Evolutionary conservation across 2,329 filamentous ascomycete species (phyloP), one percentile per base, ranked within the genome.

Genomic region (Cryphonectria parasitica): DNA sequence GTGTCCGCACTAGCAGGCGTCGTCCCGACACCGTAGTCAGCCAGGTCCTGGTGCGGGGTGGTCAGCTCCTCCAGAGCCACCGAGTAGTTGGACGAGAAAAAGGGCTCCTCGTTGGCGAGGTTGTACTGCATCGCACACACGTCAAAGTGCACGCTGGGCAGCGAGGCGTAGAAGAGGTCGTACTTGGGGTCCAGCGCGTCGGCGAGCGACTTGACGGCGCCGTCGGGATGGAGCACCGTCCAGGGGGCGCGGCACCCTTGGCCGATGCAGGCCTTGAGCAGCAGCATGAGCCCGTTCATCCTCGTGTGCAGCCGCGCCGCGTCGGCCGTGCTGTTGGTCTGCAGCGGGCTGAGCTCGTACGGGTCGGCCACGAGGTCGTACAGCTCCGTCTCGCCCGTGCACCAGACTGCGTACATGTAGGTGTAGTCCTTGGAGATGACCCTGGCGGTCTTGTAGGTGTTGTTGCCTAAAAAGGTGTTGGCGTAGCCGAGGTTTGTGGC

Each of bases 331-430:
- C 73, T 68, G 43, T 75, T 58, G 15, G 52, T 8, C 17, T 76
- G 74, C 1, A 86, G 74, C 66, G 89, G 89, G 61, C 79, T 74
- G 31, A 86, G 77, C 75, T 90, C 85, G 41, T 83, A 81, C 1
- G 85, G 86, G 69, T 89, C 87, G 36, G 80, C 88, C 75, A 82
- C 85, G 54, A 91, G 75, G 72, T 92, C 85, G 76, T 92, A 92
- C 2, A 91, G 83, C 77, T 92, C 90, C 69, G 88, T 86, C 75
- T 91, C 89, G 66, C 89, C 88, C 19, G 80, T 90, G 75, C 91
- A 92, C 90, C 90, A 92, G 0, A 91, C 88, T 0, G 88, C 85
- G 75, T 92, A 92, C 72, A 89, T 88, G 6, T 92, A 77, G 74
- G 86, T 88, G 75, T 91, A 92, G 5, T 80, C 78, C 2, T 83